Base-by-base conservation (phyloP, 1,139 yeast genomes). In the Nakaseomyces uthaithaninus region DNA sequence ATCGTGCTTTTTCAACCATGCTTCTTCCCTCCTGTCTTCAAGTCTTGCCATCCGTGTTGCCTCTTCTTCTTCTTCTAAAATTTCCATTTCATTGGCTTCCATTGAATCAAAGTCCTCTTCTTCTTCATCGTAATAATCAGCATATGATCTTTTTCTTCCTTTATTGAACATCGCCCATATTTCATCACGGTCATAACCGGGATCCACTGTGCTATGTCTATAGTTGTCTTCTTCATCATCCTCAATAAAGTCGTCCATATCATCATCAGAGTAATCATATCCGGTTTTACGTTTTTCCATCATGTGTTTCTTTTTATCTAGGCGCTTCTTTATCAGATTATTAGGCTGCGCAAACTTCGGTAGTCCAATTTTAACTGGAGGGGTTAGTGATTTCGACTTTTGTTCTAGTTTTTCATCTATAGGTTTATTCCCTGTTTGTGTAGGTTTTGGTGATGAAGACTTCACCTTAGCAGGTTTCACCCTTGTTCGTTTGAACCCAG, bases 61-160 rank as follows among this genome's bases (percentile, higher is more conserved):
- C 33, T 74, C 60, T 49, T 66, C 72, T 60, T 89, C 97, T 55
- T 89, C 97, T 41, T 75, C 84, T 33, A 86, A 65, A 30, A 89
- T 76, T 50, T 89, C 95, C 22, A 79, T 79, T 16, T 95, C 96
- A 1, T 93, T 81, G 6, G 95, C 95, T 57, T 89, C 96, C 96
- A 89, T 89, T 54, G 84, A 94, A 45, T 80, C 85, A 26, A 72
- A 71, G 40, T 78, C 77, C 39, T 72, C 69, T 26, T 53, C 47
- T 14, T 51, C 51, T 19, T 47, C 48, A 43, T 72, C 77, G 45
- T 69, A 69, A 33, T 66, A 60, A 27, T 65, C 64, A 46, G 66
- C 67, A 37, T 68, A 63, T 1, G 66, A 54, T 33, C 80, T 63
- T 42, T 71, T 67, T 48, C 71, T 71, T 3, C 87, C 85, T 41